phyloP scores from a whole-genome alignment of 768 basidiomycete genomes.

The Harrya chromipes region DNA sequence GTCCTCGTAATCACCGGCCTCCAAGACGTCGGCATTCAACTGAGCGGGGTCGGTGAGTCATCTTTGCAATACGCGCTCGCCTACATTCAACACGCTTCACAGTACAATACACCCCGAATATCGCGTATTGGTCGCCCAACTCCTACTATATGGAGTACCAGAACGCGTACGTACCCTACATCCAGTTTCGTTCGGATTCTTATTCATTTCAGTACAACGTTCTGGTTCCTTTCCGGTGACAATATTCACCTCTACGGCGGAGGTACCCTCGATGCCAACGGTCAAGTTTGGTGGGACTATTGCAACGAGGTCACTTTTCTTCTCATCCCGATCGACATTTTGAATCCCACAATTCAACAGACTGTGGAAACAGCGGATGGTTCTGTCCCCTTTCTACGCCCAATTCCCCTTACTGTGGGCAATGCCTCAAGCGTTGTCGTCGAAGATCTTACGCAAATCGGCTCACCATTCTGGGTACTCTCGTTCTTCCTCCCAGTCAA shows the following conservation, averaged over 20 bases:
- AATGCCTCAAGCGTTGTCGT: conserved; percentile 41
- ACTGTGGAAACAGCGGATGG: conserved; percentile 40
- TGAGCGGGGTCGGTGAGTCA: conserved; percentile 35
- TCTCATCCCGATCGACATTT: background rate
- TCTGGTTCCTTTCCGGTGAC: conserved; percentile 39
- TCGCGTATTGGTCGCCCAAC: conserved; percentile 39
- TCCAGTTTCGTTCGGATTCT: background rate
- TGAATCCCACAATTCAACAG: conserved; percentile 12
- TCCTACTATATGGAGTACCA: conserved; percentile 42
- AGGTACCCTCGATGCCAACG: conserved; percentile 43
- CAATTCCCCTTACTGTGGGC: conserved; percentile 42
- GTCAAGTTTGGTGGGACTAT: conserved; percentile 41
- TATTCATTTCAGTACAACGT: conserved; percentile 31
- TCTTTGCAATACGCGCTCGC: conserved; percentile 5
- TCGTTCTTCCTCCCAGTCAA: background rate
- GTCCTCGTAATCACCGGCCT: conserved; percentile 38
- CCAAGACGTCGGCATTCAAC: conserved; percentile 36
- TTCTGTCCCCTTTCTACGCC: conserved; percentile 41
- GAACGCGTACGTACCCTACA: conserved; percentile 33
- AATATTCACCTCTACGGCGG: conserved; percentile 41
- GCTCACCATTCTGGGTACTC: conserved; percentile 42
- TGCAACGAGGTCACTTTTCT: conserved; percentile 22
- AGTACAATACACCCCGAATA: conserved; percentile 40
- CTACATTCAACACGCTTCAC: background rate
- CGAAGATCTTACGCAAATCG: conserved; percentile 37